A percentile compares a stretch with the other conserved stretches of the same genome.
Conservation (phyloP, 176 grass and related monocot genomes). For the Elaeis guineensis region DNA sequence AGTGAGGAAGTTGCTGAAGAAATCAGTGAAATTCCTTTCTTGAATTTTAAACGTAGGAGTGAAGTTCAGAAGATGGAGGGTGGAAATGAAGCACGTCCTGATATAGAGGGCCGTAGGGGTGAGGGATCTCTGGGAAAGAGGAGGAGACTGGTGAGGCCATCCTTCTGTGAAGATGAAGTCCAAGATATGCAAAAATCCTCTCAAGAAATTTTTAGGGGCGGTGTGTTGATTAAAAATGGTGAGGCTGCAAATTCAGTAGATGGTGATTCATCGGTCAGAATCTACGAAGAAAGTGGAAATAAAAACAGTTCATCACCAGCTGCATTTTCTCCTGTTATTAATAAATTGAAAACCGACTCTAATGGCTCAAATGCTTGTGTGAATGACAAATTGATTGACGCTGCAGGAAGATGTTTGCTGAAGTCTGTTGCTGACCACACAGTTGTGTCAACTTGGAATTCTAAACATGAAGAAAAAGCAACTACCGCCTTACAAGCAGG, state of each 20-base stretch:
- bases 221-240: slow-evolving; percentile 19
- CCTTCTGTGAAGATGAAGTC: slow-evolving; percentile 27
- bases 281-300: slow-evolving; percentile 18
- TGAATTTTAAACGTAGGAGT: slow-evolving; percentile 18
- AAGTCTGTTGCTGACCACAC: too few relatives aligned
- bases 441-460: too few relatives aligned
- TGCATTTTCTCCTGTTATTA: slow-evolving; percentile 4
- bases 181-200: slow-evolving; percentile 8
- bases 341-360: slow-evolving; percentile 10
- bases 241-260: slow-evolving; percentile 13
- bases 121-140: slow-evolving; percentile 29
- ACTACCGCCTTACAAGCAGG: too few relatives aligned
- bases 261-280: slow-evolving; percentile 9
- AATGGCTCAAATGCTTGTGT: too few relatives aligned
- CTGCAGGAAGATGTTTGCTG: too few relatives aligned
- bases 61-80: slow-evolving; percentile 12
- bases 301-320: slow-evolving; percentile 14
- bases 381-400: too few relatives aligned
- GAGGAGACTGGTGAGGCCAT: slow-evolving; percentile 16
- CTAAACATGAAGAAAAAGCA: too few relatives aligned
- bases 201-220: slow-evolving; percentile 9
- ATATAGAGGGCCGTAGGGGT: slow-evolving; percentile 10
- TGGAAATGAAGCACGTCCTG: slow-evolving; percentile 1
- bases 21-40: slow-evolving; percentile 13
- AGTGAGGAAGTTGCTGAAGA: slow-evolving; percentile 13